phyloP scores from a whole-genome alignment of 208 protist species.

The Trypanosoma vivax region DNA sequence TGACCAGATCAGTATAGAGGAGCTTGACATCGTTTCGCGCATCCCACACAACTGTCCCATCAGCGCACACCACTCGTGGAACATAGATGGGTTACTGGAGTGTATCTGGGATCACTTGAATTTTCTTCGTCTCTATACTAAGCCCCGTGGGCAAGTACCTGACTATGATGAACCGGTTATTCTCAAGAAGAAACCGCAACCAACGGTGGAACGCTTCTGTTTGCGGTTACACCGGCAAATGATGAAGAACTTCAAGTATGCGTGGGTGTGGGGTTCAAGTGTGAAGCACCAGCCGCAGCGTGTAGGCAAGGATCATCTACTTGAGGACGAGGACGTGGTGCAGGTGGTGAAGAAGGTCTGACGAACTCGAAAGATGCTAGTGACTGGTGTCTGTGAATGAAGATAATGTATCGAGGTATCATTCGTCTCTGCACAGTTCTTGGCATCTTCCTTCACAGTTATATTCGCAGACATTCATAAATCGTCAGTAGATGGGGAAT shows the following conservation, averaged over 20 bases:
- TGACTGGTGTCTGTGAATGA: too few relatives aligned
- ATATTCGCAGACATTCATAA: too few relatives aligned
- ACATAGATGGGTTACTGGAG: slow-evolving; percentile 97
- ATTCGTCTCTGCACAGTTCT: too few relatives aligned
- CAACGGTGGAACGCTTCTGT: slow-evolving; percentile 96
- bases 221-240: slow-evolving; percentile 96
- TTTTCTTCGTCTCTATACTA: slow-evolving; percentile 98
- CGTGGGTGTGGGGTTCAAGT: slow-evolving; percentile 96
- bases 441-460: too few relatives aligned
- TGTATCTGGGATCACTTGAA: slow-evolving; percentile 98
- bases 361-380: too few relatives aligned
- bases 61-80: slow-evolving; percentile 95
- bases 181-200: slow-evolving; percentile 73
- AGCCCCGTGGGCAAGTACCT: slow-evolving; percentile 95
- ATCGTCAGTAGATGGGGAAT: too few relatives aligned
- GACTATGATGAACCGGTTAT: slow-evolving; percentile 98
- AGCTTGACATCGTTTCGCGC: slow-evolving; percentile 94
- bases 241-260: slow-evolving; percentile 97
- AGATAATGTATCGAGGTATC: too few relatives aligned
- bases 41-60: slow-evolving; percentile 97
- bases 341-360: slow-evolving; percentile 97
- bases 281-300: slow-evolving; percentile 97
- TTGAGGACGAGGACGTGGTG: slow-evolving; percentile 98
- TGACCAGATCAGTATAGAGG: slow-evolving; percentile 97
- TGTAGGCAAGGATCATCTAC: slow-evolving; percentile 95